Conservation (phyloP, 208 protist species). For the Acanthamoeba sp. region DNA sequence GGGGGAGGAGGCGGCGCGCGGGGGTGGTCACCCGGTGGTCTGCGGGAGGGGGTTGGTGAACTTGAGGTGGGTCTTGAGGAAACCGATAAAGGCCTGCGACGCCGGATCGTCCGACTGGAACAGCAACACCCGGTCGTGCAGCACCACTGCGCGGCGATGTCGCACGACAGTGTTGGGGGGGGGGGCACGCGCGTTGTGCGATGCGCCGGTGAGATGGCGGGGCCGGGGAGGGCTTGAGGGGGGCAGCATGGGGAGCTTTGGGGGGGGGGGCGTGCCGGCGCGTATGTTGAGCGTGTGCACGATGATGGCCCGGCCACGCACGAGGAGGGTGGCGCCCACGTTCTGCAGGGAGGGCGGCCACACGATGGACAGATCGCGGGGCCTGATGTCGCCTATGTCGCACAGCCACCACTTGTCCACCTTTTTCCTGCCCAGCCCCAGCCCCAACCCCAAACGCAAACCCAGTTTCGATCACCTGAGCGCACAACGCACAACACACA, state of each 20-base stretch:
- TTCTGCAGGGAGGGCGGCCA: constrained; percentile 42
- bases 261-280: not conserved
- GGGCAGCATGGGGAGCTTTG: not conserved
- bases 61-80: constrained; percentile 44
- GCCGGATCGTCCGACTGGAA: constrained; percentile 9
- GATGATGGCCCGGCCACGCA: not conserved
- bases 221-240: too few relatives aligned
- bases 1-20: too few relatives aligned
- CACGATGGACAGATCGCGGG: constrained; percentile 40
- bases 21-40: too few relatives aligned
- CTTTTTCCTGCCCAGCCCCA: not conserved
- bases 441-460: too few relatives aligned
- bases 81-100: not conserved
- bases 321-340: constrained; percentile 9
- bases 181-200: too few relatives aligned
- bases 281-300: not conserved
- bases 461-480: too few relatives aligned
- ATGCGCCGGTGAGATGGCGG: too few relatives aligned
- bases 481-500: too few relatives aligned
- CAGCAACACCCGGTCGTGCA: constrained; percentile 27
- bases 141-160: not conserved
- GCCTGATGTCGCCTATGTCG: not conserved
- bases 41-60: not conserved
- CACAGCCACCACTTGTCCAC: constrained; percentile 45
- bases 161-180: too few relatives aligned